Evolutionary conservation across 805 yeast species (phyloP), one percentile per base, ranked within the genome.

Genomic region (Starmera amethionina): DNA sequence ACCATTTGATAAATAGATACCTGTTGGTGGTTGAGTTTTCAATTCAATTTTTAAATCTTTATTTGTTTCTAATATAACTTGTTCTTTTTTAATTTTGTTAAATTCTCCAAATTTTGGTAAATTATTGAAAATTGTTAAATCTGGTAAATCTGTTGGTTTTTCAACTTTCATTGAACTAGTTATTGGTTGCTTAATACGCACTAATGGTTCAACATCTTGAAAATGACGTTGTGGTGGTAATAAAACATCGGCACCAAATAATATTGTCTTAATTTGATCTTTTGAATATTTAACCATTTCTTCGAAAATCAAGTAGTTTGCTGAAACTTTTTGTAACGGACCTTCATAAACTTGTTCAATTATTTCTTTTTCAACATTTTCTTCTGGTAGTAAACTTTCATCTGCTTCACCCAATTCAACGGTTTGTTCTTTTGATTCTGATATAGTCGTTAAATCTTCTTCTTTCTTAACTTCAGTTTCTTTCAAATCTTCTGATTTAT

Each of bases 1-100:
- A 27, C 84, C 87, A 57, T 70, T 84, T 33, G 87, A 82, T 42
- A 82, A 63, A 46, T 79, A 73, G 28, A 82, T 77, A 14, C 90
- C 90, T 4, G 78, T 67, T 3, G 90, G 93, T 2, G 90, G 82
- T 40, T 76, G 78, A 0, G 90, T 83, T 19, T 66, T 70, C 39
- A 82, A 68, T 12, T 64, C 70, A 16, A 73, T 52, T 44, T 74
- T 72, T 30, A 71, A 64, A 36, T 69, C 70, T 36, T 72, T 71
- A 15, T 60, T 65, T 37, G 70, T 70, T 37, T 70, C 72, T 6
- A 65, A 59, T 28, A 66, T 66, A 28, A 66, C 68, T 35, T 64
- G 64, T 25, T 67, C 64, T 25, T 68, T 68, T 28, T 61, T 52
- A 14, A 58, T 59, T 35, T 61, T 63, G 40, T 64, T 68, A 42